Evolutionary conservation across 2,329 filamentous ascomycete genomes (phyloP), one percentile per base, ranked within the genome.

Genomic region (Aspergillus chevalieri): DNA sequence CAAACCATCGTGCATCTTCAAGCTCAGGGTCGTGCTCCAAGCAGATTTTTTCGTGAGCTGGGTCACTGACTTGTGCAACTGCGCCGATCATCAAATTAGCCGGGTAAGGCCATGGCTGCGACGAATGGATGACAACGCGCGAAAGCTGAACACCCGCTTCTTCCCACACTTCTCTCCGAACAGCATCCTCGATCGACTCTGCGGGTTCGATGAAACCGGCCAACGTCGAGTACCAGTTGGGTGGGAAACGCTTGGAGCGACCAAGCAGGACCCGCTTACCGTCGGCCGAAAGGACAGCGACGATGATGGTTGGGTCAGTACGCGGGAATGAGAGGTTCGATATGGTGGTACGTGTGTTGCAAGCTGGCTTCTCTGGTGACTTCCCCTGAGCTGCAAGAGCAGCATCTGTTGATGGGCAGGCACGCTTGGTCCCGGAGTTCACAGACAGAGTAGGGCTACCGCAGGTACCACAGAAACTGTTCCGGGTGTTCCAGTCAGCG

Each of bases 251-350:
- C 70, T 87, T 87, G 63, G 88, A 83, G 12, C 93, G 84, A 34
- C 93, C 93, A 0, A 98, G 84, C 6, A 98, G 81, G 36, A 95
- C 73, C 53, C 83, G 82, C 57, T 84, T 80, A 45, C 86, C 86
- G 59, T 94, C 88, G 46, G 84, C 78, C 47, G 87, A 94, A 28
- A 97, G 81, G 9, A 96, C 85, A 0, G 91, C 92, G 73, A 94
- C 91, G 71, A 98, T 98, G 67, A 97, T 90, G 24, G 89, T 95
- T 1, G 91, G 90, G 61, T 96, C 91, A 2, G 92, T 96, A 46
- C 91, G 83, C 2, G 92, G 92, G 76, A 96, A 97, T 63, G 80
- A 86, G 47, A 96, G 78, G 71, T 98, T 98, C 28, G 90, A 95
- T 43, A 98, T 74, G 22, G 89, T 90, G 36, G 83, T 86, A 47